These are phyloP conservation scores for Fusarium setosum DNA, from an alignment of 2,329 filamentous ascomycete genomes.

Conservation along the genomic window DNA sequence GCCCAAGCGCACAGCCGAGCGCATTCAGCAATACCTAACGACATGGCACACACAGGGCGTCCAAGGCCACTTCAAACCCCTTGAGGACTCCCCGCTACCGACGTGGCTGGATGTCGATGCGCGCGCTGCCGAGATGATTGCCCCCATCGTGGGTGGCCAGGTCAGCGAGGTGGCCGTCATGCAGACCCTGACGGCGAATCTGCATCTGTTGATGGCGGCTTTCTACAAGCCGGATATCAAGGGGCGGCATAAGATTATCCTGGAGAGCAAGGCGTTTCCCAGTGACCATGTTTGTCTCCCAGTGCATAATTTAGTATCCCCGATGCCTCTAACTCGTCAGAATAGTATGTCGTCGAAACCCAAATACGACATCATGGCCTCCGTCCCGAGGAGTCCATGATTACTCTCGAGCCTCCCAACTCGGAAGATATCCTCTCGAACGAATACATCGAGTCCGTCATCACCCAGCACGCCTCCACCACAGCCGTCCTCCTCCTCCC, in stretches of 20 bases:
- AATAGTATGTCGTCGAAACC: conserved; percentile 80
- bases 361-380: conserved; percentile 78
- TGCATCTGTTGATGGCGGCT: conserved; percentile 83
- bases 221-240: conserved; percentile 76
- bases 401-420: conserved; percentile 72
- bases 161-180: conserved; percentile 81
- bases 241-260: conserved; percentile 75
- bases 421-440: conserved; percentile 68
- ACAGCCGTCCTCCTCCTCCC: conserved; percentile 81
- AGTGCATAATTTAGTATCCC: background rate
- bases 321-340: conserved; percentile 9
- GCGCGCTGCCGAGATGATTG: conserved; percentile 74
- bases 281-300: conserved; percentile 73
- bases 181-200: conserved; percentile 82
- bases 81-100: conserved; percentile 73
- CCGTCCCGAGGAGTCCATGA: conserved; percentile 72
- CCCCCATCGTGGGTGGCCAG: conserved; percentile 75
- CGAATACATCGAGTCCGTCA: conserved; percentile 75
- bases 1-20: conserved; percentile 68
- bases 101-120: conserved; percentile 82
- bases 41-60: conserved; percentile 86
- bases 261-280: conserved; percentile 87
- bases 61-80: conserved; percentile 79
- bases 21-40: conserved; percentile 75
- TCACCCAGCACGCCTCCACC: conserved; percentile 75